A percentile compares a stretch with the other conserved stretches of the same genome.
phyloP scores from a whole-genome alignment of 257 asterid species.

The Scutellaria baicalensis region DNA sequence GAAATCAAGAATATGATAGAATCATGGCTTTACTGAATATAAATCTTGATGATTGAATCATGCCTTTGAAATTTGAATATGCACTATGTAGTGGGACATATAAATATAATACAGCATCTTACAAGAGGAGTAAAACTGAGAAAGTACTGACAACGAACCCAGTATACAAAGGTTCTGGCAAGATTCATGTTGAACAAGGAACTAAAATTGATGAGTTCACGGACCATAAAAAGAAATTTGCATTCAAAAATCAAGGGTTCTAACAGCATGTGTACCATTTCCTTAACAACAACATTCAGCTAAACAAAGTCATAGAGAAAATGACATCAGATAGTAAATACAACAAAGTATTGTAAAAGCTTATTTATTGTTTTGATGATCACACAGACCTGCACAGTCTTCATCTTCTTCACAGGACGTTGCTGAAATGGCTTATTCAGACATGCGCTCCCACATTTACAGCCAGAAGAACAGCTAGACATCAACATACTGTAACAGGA shows the following conservation, averaged over 20 bases:
- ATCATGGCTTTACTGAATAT: neutral
- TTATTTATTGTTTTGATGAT: neutral
- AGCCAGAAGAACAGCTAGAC: conserved; percentile 86
- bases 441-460: conserved; percentile 86
- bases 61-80: neutral
- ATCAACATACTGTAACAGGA: conserved; percentile 58
- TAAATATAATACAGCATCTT: neutral
- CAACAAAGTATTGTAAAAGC: neutral
- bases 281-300: neutral
- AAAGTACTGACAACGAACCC: neutral
- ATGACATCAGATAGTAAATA: neutral
- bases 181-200: neutral
- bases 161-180: neutral
- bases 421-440: conserved; percentile 89
- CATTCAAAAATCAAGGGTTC: neutral
- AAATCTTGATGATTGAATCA: neutral
- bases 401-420: conserved; percentile 83
- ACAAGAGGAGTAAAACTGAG: neutral
- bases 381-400: conserved; percentile 57
- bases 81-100: neutral
- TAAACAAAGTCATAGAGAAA: neutral
- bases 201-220: neutral
- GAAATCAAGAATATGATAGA: neutral
- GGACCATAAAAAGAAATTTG: neutral
- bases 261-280: neutral